phyloP scores from a whole-genome alignment of 2,329 filamentous ascomycete genomes.

The Diaporthe ilicicola region DNA sequence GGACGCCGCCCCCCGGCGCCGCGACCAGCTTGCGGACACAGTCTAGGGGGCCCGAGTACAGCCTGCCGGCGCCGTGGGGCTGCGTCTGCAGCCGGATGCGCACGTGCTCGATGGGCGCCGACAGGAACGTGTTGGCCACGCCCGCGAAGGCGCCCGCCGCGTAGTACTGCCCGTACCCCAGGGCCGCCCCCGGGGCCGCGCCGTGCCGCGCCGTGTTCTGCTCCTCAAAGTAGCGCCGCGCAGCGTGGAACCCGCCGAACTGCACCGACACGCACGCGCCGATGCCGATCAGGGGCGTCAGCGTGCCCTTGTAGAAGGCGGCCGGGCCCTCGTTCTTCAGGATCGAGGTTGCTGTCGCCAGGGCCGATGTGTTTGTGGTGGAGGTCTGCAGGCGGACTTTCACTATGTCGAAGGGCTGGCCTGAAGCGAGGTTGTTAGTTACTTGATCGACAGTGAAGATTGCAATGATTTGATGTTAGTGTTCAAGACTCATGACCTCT shows the following conservation, averaged over 20 bases:
- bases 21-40: slow-evolving; percentile 85
- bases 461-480: too few relatives aligned
- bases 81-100: slow-evolving; percentile 96
- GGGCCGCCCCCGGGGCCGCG: slow-evolving; percentile 64
- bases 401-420: slow-evolving; percentile 87
- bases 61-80: slow-evolving; percentile 80
- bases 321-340: slow-evolving; percentile 86
- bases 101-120: slow-evolving; percentile 94
- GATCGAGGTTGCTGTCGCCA: slow-evolving; percentile 84
- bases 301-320: slow-evolving; percentile 98
- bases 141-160: slow-evolving; percentile 91
- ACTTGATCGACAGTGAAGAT: neutral
- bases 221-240: slow-evolving; percentile 84
- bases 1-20: slow-evolving; percentile 67
- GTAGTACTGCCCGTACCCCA: slow-evolving; percentile 90
- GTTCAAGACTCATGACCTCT: neutral
- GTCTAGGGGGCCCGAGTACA: slow-evolving; percentile 88
- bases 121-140: slow-evolving; percentile 87
- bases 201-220: slow-evolving; percentile 71
- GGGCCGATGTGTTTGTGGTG: slow-evolving; percentile 79
- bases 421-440: slow-evolving; percentile 47
- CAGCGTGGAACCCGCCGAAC: slow-evolving; percentile 96
- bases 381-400: slow-evolving; percentile 97
- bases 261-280: slow-evolving; percentile 98
- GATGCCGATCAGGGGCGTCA: slow-evolving; percentile 94